A percentile compares a stretch with the other conserved stretches of the same genome.
Conservation (phyloP, 1,284 basidiomycete species). For the Cutaneotrichosporon cutaneum region DNA sequence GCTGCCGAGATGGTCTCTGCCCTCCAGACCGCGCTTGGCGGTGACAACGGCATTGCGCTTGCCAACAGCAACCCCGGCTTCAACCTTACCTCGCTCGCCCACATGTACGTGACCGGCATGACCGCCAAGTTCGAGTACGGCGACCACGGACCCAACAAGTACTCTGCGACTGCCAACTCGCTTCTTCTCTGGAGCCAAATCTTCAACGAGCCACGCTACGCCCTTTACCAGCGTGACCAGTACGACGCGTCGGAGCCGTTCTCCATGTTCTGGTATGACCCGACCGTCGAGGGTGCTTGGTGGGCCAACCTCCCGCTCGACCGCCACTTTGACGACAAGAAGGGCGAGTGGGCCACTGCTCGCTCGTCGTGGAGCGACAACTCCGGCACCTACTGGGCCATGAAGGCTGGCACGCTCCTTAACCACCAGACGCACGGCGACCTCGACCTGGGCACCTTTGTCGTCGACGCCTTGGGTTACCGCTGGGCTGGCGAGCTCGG, state of each 20-base stretch:
- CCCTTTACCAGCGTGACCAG: slow-evolving; percentile 90
- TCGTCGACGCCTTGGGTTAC: slow-evolving; percentile 88
- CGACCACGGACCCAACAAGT: slow-evolving; percentile 93
- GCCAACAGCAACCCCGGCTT: slow-evolving; percentile 69
- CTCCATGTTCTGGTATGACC: slow-evolving; percentile 98
- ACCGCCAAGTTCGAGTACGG: slow-evolving; percentile 89
- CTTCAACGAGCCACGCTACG: slow-evolving; percentile 69
- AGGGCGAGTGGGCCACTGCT: slow-evolving; percentile 85
- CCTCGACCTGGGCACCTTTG: slow-evolving; percentile 89
- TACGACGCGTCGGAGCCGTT: slow-evolving; percentile 85
- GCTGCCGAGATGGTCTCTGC: slow-evolving; percentile 88
- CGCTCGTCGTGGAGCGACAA: slow-evolving; percentile 88
- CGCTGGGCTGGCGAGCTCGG: slow-evolving; percentile 97
- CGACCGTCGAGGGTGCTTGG: slow-evolving; percentile 77
- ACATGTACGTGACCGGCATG: slow-evolving; percentile 83
- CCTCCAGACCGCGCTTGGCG: slow-evolving; percentile 81
- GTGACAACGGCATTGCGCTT: slow-evolving; percentile 65
- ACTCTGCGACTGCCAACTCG: slow-evolving; percentile 56
- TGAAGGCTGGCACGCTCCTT: slow-evolving; percentile 77
- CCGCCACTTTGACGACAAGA: slow-evolving; percentile 67
- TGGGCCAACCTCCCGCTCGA: slow-evolving; percentile 86
- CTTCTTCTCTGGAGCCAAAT: slow-evolving; percentile 64
- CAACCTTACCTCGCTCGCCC: slow-evolving; percentile 75
- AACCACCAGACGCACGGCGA: slow-evolving; percentile 91
- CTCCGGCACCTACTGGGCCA: slow-evolving; percentile 76